phyloP scores from a whole-genome alignment of 2,329 filamentous ascomycete genomes.

The Trichoderma asperellum region DNA sequence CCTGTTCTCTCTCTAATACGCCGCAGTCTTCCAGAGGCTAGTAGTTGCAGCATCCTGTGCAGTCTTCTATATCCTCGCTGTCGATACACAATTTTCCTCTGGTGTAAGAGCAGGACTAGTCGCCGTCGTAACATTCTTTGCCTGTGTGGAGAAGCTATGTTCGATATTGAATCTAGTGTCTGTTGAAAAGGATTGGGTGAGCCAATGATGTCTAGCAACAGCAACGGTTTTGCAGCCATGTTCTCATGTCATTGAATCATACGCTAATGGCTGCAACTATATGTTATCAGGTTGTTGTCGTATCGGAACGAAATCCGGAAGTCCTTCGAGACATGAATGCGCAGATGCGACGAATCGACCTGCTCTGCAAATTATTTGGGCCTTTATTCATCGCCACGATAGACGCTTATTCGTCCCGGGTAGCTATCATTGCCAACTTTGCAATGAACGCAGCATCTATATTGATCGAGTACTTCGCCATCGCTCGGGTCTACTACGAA shows the following conservation, averaged over 20 bases:
- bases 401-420: constrained; percentile 51
- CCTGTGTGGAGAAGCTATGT: constrained; percentile 70
- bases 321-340: constrained; percentile 52
- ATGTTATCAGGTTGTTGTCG: constrained; percentile 37
- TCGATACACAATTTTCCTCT: neutral
- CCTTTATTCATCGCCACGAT: constrained; percentile 60
- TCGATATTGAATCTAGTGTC: constrained; percentile 68
- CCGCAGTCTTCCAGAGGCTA: constrained; percentile 44
- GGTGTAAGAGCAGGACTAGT: neutral
- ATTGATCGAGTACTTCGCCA: constrained; percentile 56
- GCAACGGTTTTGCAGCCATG: neutral
- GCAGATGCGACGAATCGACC: constrained; percentile 65
- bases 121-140: constrained; percentile 47
- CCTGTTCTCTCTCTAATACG: neutral
- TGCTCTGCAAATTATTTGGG: constrained; percentile 61
- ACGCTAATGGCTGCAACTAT: neutral
- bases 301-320: constrained; percentile 31
- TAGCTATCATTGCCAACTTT: constrained; percentile 55
- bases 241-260: neutral
- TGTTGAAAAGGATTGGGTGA: constrained; percentile 72
- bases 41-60: constrained; percentile 54
- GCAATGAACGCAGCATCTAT: constrained; percentile 55
- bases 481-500: constrained; percentile 43
- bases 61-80: constrained; percentile 45
- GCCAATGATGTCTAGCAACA: neutral